These are phyloP conservation scores for Phanerodontia chrysosporium DNA, from an alignment of 768 basidiomycete species.

Conservation along the genomic window DNA sequence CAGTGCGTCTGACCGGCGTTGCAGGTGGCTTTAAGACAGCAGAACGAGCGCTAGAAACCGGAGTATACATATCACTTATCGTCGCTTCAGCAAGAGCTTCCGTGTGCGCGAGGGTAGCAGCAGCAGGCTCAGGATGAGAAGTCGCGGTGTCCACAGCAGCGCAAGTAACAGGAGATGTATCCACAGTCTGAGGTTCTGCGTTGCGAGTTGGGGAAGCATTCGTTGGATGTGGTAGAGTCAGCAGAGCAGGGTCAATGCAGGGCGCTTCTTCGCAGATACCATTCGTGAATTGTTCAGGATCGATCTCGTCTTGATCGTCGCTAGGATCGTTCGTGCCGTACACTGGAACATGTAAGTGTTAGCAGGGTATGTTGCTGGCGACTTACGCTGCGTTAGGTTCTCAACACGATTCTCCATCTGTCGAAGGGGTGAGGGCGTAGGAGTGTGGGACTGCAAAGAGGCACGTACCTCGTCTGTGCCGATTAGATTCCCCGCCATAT, in stretches of 20 bases:
- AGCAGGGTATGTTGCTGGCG: not conserved
- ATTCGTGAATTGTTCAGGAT: not conserved
- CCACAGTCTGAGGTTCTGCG: not conserved
- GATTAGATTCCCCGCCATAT: slow-evolving; percentile 16
- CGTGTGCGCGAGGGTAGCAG: not conserved
- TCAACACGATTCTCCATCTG: slow-evolving; percentile 14
- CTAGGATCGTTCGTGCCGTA: slow-evolving; percentile 24
- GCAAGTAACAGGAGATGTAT: not conserved
- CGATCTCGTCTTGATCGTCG: slow-evolving; percentile 10
- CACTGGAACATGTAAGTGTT: slow-evolving; percentile 16
- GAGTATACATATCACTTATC: not conserved
- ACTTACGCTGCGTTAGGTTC: slow-evolving; percentile 22
- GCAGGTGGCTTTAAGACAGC: not conserved
- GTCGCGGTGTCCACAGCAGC: too few species aligned
- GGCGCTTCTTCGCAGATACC: not conserved
- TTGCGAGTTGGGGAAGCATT: too few species aligned
- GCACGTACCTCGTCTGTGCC: slow-evolving; percentile 17
- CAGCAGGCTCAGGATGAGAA: not conserved
- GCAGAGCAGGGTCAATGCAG: not conserved
- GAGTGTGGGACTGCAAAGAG: not conserved
- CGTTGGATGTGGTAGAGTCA: not conserved
- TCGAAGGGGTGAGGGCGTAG: not conserved
- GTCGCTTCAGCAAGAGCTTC: not conserved
- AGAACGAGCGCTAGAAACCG: slow-evolving; percentile 1
- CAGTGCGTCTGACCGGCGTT: slow-evolving; percentile 19